phyloP scores from a whole-genome alignment of 441 rosid species.

The Syzygium malaccense region DNA sequence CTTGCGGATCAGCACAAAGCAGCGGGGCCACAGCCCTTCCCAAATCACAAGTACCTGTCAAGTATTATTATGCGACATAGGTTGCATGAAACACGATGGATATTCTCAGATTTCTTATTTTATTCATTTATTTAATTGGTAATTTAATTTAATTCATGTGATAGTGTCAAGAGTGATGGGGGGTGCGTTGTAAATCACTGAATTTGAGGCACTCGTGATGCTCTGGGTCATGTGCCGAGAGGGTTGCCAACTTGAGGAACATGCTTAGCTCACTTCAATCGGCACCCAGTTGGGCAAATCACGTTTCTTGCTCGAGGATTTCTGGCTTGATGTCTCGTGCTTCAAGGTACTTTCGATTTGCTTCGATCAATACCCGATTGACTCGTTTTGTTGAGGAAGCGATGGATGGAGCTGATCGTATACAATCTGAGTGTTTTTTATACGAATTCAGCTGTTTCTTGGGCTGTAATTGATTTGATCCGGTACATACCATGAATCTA shows the following conservation, averaged over 20 bases:
- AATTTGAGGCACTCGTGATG: not conserved
- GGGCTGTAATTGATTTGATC: accelerated
- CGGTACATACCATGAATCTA: accelerated
- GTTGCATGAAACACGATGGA: not conserved
- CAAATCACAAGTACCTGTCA: not conserved
- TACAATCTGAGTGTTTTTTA: not conserved
- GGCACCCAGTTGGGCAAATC: not conserved
- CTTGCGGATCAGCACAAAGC: no score
- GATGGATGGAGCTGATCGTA: not conserved
- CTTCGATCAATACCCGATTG: not conserved
- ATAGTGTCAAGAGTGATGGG: not conserved
- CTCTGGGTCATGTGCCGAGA: not conserved
- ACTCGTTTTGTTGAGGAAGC: not conserved
- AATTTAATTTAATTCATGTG: not conserved
- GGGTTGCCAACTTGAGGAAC: not conserved
- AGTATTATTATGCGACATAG: not conserved
- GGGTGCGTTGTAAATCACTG: not conserved
- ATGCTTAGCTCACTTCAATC: not conserved
- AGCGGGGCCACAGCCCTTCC: not conserved
- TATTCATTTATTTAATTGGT: not conserved
- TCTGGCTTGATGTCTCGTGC: not conserved
- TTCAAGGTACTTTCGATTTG: accelerated
- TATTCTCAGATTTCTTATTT: not conserved
- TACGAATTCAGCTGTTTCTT: not conserved
- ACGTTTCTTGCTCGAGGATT: not conserved